Base-by-base conservation (phyloP, 2,329 filamentous ascomycete species). In the Aspergillus pseudoglaucus region DNA sequence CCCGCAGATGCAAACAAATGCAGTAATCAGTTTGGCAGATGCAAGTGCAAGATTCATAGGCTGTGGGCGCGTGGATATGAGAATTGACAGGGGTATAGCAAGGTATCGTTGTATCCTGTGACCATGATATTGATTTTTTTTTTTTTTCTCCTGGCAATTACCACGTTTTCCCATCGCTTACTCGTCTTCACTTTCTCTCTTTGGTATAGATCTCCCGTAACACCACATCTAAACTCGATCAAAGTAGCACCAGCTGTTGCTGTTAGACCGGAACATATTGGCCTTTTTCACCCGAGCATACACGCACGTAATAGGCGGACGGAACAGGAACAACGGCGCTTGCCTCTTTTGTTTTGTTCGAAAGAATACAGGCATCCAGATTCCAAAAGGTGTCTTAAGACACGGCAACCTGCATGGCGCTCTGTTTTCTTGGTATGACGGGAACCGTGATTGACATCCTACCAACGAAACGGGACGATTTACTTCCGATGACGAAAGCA, bases 321-420 rank as follows among this genome's bases (percentile, higher is more conserved):
- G 23, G 23, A 17, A 44, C 17, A 41, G 50, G 41, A 20, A 44
- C n/a, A 42, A 50, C 44, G 47, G 45, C 25, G 44, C 49, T 58
- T 50, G 51, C 53, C 48, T 12, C n/a, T n/a, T n/a, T n/a, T n/a
- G n/a, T n/a, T 30, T 12, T 10, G 25, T 30, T 30, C 25, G 25
- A 30, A 30, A 30, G 42, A 55, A 53, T 47, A 59, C 47, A 56
- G 9, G 25, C 25, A 12, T 30, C 10, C 52, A 46, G 55, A 46
- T 50, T 57, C 58, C 51, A 59, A 56, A 56, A 53, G 52, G 60
- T 61, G 62, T 56, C 62, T 65, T 53, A 65, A 65, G 60, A 59
- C 56, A 51, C 63, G 63, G 63, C 44, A 58, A 54, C 57, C 54
- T 62, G 62, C 63, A 66, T 59, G 50, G 50, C 25, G 47, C 53